Evolutionary conservation across 768 basidiomycete species (phyloP).

Genomic region (Pseudohyphozyma bogoriensis): DNA sequence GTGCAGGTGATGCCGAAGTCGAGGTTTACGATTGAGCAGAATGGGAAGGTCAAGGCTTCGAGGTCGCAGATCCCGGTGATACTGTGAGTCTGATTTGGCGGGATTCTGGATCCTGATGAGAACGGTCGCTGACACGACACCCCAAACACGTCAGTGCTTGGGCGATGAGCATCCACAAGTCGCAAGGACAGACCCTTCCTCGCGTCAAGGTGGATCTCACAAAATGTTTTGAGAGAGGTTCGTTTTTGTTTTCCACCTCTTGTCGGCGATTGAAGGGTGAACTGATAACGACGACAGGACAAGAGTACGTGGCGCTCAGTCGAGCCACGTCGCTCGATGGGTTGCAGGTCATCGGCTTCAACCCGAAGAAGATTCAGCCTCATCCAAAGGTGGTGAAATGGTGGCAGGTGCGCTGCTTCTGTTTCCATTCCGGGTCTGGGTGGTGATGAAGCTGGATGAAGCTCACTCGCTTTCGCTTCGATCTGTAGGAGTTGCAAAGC

Average conservation of each 20-base stretch:
- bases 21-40: conserved; percentile 38
- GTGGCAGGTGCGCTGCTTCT: too few relatives aligned
- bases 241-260: neutral
- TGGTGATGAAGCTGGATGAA: too few relatives aligned
- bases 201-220: conserved; percentile 89
- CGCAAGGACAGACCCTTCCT: conserved; percentile 91
- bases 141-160: neutral
- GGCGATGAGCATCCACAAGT: conserved; percentile 65
- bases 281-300: conserved; percentile 15
- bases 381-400: conserved; percentile 24
- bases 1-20: conserved; percentile 33
- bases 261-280: neutral
- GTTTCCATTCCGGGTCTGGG: too few relatives aligned
- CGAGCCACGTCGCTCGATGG: conserved; percentile 78
- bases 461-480: too few relatives aligned
- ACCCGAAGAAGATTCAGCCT: conserved; percentile 53
- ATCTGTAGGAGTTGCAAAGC: too few relatives aligned
- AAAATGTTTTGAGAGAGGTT: conserved; percentile 63
- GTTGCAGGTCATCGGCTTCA: conserved; percentile 72
- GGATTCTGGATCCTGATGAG: conserved; percentile 31
- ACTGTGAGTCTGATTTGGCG: conserved; percentile 19
- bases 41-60: conserved; percentile 37
- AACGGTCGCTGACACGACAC: too few relatives aligned
- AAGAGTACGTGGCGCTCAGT: conserved; percentile 43
- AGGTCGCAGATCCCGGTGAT: conserved; percentile 32